phyloP scores from a whole-genome alignment of 768 basidiomycete species.

The Dioszegia hungarica region DNA sequence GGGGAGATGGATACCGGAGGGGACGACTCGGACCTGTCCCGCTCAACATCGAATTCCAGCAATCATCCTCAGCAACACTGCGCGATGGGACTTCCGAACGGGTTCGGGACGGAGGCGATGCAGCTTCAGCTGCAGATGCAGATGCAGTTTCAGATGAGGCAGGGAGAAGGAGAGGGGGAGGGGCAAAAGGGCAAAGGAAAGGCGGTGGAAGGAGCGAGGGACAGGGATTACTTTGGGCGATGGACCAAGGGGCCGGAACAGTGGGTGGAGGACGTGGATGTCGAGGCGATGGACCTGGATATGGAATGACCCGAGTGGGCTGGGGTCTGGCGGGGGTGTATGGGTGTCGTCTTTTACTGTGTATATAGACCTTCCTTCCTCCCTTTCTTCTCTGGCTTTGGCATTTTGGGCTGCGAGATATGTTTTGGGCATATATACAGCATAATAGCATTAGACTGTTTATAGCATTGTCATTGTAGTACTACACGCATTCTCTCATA shows the following conservation, averaged over 20 bases:
- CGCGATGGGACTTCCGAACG: neutral
- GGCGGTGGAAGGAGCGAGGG: neutral
- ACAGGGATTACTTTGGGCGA: slow-evolving; percentile 12
- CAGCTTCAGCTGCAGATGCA: slow-evolving; percentile 1
- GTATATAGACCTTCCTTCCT: neutral
- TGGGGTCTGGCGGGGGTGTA: neutral
- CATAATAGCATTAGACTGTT: too few relatives aligned
- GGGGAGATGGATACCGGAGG: neutral
- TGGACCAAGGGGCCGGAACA: slow-evolving; percentile 9
- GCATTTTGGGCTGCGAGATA: too few relatives aligned
- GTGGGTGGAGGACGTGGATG: slow-evolving; percentile 25
- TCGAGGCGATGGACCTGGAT: slow-evolving; percentile 17
- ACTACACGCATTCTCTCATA: too few relatives aligned
- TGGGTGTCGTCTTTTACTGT: too few relatives aligned
- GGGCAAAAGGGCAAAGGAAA: neutral
- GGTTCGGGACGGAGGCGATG: slow-evolving; percentile 4
- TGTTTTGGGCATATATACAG: too few relatives aligned
- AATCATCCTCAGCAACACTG: neutral
- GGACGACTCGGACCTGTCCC: neutral
- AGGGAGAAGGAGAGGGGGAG: neutral
- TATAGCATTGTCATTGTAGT: too few relatives aligned
- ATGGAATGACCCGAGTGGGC: neutral
- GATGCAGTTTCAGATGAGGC: neutral
- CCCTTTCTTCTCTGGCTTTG: neutral
- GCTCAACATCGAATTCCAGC: slow-evolving; percentile 3